phyloP scores from a whole-genome alignment of 805 yeast species.

The Candida sakaeoensis region DNA sequence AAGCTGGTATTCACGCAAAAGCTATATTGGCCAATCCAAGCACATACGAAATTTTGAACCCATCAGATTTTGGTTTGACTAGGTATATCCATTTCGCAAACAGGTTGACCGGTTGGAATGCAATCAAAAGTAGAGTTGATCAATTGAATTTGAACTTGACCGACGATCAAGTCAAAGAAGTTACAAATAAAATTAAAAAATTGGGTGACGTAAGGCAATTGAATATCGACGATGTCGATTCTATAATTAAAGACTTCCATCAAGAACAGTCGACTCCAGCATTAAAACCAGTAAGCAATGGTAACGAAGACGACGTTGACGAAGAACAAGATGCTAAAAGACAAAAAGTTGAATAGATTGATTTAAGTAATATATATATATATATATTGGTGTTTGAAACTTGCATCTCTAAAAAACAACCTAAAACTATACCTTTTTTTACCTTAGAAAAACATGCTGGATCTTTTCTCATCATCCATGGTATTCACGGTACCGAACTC shows the following conservation, averaged over 20 bases:
- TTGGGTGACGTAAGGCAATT: slow-evolving; percentile 60
- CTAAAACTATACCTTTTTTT: no score
- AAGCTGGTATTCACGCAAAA: slow-evolving; percentile 62
- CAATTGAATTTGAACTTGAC: slow-evolving; percentile 53
- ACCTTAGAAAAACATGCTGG: slow-evolving; percentile 11
- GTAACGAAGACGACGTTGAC: slow-evolving; percentile 18
- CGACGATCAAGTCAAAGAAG: slow-evolving; percentile 56
- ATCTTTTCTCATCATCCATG: slow-evolving; percentile 11
- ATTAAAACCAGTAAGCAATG: slow-evolving; percentile 20
- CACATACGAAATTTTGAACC: slow-evolving; percentile 58
- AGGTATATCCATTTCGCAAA: slow-evolving; percentile 60
- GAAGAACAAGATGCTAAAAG: slow-evolving; percentile 35
- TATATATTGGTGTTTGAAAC: slow-evolving; percentile 1
- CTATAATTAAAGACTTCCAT: slow-evolving; percentile 54
- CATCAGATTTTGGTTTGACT: slow-evolving; percentile 57
- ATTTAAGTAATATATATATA: not conserved
- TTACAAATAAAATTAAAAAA: slow-evolving; percentile 50
- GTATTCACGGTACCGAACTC: slow-evolving; percentile 14
- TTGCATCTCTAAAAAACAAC: no score
- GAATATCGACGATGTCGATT: slow-evolving; percentile 59
- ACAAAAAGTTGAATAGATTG: slow-evolving; percentile 21
- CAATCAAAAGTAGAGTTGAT: slow-evolving; percentile 58
- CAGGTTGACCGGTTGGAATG: slow-evolving; percentile 62
- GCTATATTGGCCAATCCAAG: slow-evolving; percentile 62
- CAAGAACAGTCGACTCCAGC: slow-evolving; percentile 34